Evolutionary conservation across 805 yeast species (phyloP).

Genomic region (Kregervanrija delftensis): DNA sequence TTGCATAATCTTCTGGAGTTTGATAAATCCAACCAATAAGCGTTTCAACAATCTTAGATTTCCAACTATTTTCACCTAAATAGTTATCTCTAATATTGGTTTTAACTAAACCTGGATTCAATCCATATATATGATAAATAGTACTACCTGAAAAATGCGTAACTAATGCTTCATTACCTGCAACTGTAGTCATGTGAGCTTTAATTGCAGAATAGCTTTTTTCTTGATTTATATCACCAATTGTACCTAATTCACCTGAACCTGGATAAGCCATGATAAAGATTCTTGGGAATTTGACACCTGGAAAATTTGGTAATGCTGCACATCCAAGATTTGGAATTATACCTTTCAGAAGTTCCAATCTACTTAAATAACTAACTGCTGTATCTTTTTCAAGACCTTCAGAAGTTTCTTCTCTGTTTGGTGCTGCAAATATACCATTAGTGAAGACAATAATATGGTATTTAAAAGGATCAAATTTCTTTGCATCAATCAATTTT

Average conservation of each 20-base stretch:
- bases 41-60: slow-evolving; percentile 21
- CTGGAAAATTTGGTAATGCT: not conserved
- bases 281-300: slow-evolving; percentile 22
- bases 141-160: slow-evolving; percentile 11
- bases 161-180: slow-evolving; percentile 35
- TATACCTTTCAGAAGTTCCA: slow-evolving; percentile 24
- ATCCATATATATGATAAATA: slow-evolving; percentile 26
- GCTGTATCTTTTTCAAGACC: slow-evolving; percentile 34
- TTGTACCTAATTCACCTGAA: slow-evolving; percentile 23
- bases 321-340: slow-evolving; percentile 18
- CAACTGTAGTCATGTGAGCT: slow-evolving; percentile 36
- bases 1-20: slow-evolving; percentile 30
- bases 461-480: slow-evolving; percentile 17
- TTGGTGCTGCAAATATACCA: slow-evolving; percentile 31
- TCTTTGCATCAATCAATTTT: not conserved
- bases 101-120: slow-evolving; percentile 34
- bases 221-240: slow-evolving; percentile 31
- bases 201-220: slow-evolving; percentile 20
- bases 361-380: slow-evolving; percentile 31
- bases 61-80: slow-evolving; percentile 24
- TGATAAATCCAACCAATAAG: slow-evolving; percentile 26
- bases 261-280: slow-evolving; percentile 37
- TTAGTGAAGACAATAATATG: slow-evolving; percentile 32
- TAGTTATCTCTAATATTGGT: slow-evolving; percentile 30
- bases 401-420: slow-evolving; percentile 29